Evolutionary conservation across 1,284 basidiomycete genomes (phyloP).

Genomic region (Quambalaria eucalypti): DNA sequence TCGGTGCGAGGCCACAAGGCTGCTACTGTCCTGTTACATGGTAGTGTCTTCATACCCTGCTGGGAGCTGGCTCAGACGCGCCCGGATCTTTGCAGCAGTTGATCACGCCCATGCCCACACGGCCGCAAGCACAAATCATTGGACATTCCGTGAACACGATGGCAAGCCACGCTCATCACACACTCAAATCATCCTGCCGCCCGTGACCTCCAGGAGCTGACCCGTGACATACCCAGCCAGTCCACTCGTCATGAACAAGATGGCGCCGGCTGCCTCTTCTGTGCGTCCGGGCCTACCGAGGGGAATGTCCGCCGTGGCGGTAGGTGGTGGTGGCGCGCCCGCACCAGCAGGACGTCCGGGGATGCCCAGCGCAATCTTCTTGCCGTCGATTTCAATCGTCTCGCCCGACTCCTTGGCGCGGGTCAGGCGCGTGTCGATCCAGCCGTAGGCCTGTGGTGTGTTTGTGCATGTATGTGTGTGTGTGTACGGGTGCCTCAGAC

Average conservation of each 20-base stretch:
- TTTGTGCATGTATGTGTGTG: no score
- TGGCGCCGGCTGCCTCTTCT: conserved; percentile 64
- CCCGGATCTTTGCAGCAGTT: no score
- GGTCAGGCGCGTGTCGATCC: conserved; percentile 61
- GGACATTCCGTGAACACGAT: no score
- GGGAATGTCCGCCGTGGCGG: conserved; percentile 57
- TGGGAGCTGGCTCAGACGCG: no score
- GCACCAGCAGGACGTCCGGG: conserved; percentile 54
- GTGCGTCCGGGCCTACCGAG: conserved; percentile 64
- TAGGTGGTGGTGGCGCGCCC: conserved; percentile 50
- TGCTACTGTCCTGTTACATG: no score
- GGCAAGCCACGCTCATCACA: no score
- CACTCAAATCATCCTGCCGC: conserved; percentile 29
- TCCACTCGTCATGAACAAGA: conserved; percentile 55
- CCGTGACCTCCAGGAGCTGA: conserved; percentile 57
- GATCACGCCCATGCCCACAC: no score
- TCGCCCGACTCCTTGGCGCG: conserved; percentile 67
- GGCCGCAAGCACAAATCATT: no score
- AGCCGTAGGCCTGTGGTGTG: conserved; percentile 70
- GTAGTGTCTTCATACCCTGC: no score
- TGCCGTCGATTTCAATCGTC: conserved; percentile 68
- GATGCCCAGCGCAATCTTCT: conserved; percentile 68
- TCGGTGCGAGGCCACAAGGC: no score
- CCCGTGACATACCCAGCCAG: conserved; percentile 70
- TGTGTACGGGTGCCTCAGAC: no score